A percentile compares a stretch with the other conserved stretches of the same genome.
phyloP scores from a whole-genome alignment of 2,329 filamentous ascomycete genomes.

The Clonostachys byssicola region DNA sequence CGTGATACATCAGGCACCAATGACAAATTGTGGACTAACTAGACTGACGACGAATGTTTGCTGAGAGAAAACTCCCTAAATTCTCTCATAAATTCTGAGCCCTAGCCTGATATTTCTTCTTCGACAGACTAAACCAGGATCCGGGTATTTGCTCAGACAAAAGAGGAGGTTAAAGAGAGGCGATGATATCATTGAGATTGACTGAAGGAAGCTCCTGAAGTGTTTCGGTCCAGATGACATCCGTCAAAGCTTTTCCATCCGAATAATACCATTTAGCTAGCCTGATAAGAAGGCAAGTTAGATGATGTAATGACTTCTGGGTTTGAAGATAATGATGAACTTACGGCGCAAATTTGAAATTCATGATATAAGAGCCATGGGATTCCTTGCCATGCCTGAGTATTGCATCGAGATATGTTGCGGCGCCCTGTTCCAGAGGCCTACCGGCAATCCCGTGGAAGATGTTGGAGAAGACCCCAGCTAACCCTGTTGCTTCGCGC shows the following conservation, averaged over 20 bases:
- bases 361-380: constrained; percentile 46
- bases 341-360: constrained; percentile 40
- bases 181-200: too few relatives aligned
- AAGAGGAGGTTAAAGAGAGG: too few relatives aligned
- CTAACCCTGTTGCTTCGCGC: constrained; percentile 4
- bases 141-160: too few relatives aligned
- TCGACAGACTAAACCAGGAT: too few relatives aligned
- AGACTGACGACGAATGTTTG: too few relatives aligned
- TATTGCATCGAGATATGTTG: constrained; percentile 40
- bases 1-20: too few relatives aligned
- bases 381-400: constrained; percentile 40
- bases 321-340: constrained; percentile 7
- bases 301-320: too few relatives aligned
- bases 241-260: not conserved
- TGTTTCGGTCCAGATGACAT: constrained; percentile 1
- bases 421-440: constrained; percentile 31
- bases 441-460: constrained; percentile 16
- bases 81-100: too few relatives aligned
- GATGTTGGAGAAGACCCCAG: not conserved
- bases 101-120: too few relatives aligned
- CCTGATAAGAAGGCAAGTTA: too few relatives aligned
- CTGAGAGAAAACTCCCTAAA: too few relatives aligned
- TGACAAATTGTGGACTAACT: too few relatives aligned
- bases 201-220: not conserved
- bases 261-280: not conserved